A percentile compares a stretch with the other conserved stretches of the same genome.
Evolutionary conservation across 305 asterid genomes (phyloP).

Genomic region (Solanum aculeatissimum): DNA sequence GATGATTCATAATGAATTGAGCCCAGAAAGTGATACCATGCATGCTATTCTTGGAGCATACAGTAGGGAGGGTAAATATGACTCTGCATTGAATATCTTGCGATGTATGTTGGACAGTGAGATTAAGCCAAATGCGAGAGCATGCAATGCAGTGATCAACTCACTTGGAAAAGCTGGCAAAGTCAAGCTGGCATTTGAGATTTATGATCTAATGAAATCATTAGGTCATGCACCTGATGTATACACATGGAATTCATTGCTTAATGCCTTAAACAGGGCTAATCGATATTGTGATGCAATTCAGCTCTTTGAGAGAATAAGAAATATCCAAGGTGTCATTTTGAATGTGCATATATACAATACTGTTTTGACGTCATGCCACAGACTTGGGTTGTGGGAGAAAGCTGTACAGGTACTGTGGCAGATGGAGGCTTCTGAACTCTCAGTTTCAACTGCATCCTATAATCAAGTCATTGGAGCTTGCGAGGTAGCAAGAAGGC

Average conservation of each 20-base stretch:
- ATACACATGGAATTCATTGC: conserved; percentile 84
- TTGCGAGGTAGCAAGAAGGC: conserved; percentile 76
- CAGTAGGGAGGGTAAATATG: conserved; percentile 77
- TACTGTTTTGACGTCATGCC: conserved; percentile 62
- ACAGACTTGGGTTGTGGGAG: conserved; percentile 79
- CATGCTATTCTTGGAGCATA: conserved; percentile 82
- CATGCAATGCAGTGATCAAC: conserved; percentile 69
- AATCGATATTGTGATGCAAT: conserved; percentile 52
- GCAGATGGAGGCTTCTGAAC: conserved; percentile 67
- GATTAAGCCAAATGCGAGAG: conserved; percentile 47
- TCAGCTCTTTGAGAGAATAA: conserved; percentile 48
- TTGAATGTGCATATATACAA: conserved; percentile 53
- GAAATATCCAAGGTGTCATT: conserved; percentile 21
- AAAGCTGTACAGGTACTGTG: conserved; percentile 64
- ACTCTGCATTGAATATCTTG: conserved; percentile 44
- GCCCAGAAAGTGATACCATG: conserved; percentile 52
- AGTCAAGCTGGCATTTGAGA: conserved; percentile 56
- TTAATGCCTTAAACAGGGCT: conserved; percentile 66
- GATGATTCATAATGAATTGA: conserved; percentile 54
- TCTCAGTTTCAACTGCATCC: conserved; percentile 41
- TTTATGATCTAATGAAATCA: conserved; percentile 42
- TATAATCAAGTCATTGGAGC: conserved; percentile 89
- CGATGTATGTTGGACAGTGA: conserved; percentile 38
- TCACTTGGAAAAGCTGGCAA: conserved; percentile 66
- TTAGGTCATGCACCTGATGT: conserved; percentile 64